phyloP scores from a whole-genome alignment of 78 protist genomes.

The Dictyostelium purpureum region DNA sequence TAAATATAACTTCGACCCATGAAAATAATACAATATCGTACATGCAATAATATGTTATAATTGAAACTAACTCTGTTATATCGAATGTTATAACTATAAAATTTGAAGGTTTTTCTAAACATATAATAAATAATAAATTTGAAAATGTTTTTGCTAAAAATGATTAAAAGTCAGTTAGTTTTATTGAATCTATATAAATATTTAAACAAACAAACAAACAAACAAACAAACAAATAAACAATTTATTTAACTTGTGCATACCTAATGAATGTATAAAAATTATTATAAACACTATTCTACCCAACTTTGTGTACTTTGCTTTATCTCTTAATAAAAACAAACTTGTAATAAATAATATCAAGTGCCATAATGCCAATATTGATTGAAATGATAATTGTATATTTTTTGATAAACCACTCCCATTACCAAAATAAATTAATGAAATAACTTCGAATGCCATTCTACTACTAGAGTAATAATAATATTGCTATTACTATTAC shows the following conservation, averaged over 20 bases:
- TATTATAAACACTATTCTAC: conserved; percentile 11
- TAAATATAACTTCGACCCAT: conserved; percentile 62
- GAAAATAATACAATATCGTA: conserved; percentile 58
- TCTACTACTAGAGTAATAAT: no score
- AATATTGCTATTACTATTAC: no score
- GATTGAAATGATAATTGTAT: conserved; percentile 27
- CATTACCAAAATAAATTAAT: conserved; percentile 60
- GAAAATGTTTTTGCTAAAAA: conserved; percentile 48
- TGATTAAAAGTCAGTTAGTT: no score
- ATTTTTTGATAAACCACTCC: conserved; percentile 10
- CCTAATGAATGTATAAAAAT: conserved; percentile 36
- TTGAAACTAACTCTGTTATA: conserved; percentile 18
- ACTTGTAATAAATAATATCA: neutral
- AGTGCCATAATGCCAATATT: conserved; percentile 23
- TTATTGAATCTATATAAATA: neutral
- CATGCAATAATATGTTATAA: conserved; percentile 69
- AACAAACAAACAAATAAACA: neutral
- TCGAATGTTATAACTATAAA: conserved; percentile 13
- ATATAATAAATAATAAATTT: conserved; percentile 38
- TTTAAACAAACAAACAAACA: neutral
- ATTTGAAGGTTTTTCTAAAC: neutral
- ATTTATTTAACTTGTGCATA: neutral
- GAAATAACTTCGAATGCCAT: conserved; percentile 60
- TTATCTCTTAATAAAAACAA: neutral
- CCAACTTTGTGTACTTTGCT: neutral